Base-by-base conservation (phyloP, 2,329 filamentous ascomycete species). In the Xylaria sp. region DNA sequence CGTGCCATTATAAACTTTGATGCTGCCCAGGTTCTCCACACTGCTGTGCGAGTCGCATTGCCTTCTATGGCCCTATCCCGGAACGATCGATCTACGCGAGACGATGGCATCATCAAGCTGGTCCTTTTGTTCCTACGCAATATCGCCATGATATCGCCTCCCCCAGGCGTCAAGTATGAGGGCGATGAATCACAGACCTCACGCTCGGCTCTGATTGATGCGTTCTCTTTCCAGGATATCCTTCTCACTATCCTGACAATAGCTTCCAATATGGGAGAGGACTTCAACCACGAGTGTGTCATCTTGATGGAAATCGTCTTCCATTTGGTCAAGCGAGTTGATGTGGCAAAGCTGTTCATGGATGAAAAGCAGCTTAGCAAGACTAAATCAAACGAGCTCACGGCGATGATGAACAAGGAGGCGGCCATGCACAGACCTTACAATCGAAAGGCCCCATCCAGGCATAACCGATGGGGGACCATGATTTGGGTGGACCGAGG, bases 401-500 rank as follows among this genome's bases (percentile, higher is more conserved):
- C 86, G 19, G 78, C 79, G 16, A 74, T 96, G 66, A 84, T 97
- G 71, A 84, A 83, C 49, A 91, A 94, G 66, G 94, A 99, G 72
- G 86, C 87, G 2, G 84, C 87, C n/a, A 90, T 96, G 85, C 79
- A 91, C 50, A 85, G 88, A 63, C 83, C 88, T 44, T 88, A 92
- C 64, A 88, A 88, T 49, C 88, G 86, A 63, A 87, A 87, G 67
- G 90, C 89, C 2, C 90, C 92, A 0, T 92, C 91, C 2, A 81
- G 94, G 44, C 94, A 99, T 72, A 96, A 92, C 63, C 85, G 94
- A 29, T 99, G 97, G 66, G 94, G 94, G 2, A 96, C 92, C 9
- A 97, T 97, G 90, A 86, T 97, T 29, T 97, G 93, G 92, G 85
- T 99, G 37, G 91, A 96, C 74, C 81, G 92, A 51, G 89, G 92